Evolutionary conservation across 176 grass and related monocot genomes (phyloP), one percentile per base, ranked within the genome.

Genomic region (Bromus sterilis): DNA sequence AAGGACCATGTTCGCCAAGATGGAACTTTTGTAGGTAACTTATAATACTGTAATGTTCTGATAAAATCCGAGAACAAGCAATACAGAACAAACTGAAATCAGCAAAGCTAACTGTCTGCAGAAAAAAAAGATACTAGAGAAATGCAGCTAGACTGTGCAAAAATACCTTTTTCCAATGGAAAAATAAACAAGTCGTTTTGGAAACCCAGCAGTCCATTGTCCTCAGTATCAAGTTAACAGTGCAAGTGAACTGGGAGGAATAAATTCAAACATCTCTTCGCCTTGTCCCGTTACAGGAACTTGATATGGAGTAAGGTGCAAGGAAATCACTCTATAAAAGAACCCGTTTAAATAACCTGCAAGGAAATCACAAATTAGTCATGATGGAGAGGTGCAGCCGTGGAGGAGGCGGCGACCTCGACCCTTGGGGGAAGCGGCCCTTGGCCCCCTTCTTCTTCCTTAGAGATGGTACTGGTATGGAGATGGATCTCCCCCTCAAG

Each of bases 211-310:
- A 72, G 64, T 79, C 59, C 48, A 41, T 37, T 49, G 55, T 49
- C 24, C 46, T 58, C 48, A 53, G 46, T 75, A 71, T 44, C 58
- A 56, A 85, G 15, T 86, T 91, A 97, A 92, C 89, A 94, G 90
- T 71, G 95, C 95, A 1, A 97, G 95, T 31, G 95, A 93, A 82
- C 90, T 94, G 49, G 95, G 94, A 61, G 86, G 92, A 78, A 97
- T 87, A 82, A 97, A 97, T 91, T 94, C 92, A 80, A 91, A 0
- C 88, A 97, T 91, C 48, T 92, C 92, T 94, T 97, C 95, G 66
- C 94, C 95, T 91, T 91, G 95, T 42, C 86, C 90, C 85, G 95
- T 97, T 75, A 92, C 95, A 92, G 94, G 95, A n/a, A n/a, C n/a
- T 91, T 58, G 74, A 69, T 92, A 97, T 39, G 94, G 94, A 67